phyloP scores from a whole-genome alignment of 2,329 filamentous ascomycete genomes.

The Pyrenochaeta sp. region DNA sequence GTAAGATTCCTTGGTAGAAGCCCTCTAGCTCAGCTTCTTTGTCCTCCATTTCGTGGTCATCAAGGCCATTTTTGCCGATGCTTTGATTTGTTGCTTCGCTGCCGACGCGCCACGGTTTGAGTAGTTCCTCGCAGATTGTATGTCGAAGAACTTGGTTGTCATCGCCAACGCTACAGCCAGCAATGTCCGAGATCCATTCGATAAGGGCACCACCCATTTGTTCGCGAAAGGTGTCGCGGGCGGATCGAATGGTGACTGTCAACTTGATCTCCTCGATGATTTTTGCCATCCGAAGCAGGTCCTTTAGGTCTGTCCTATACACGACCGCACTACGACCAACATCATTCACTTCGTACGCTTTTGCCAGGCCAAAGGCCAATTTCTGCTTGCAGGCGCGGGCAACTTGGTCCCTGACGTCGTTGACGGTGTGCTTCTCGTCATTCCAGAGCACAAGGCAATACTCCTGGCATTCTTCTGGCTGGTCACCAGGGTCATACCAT shows the following conservation, averaged over 20 bases:
- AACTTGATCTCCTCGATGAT: constrained; percentile 95
- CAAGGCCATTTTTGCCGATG: constrained; percentile 79
- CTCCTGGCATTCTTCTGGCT: constrained; percentile 71
- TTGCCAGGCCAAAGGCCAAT: constrained; percentile 71
- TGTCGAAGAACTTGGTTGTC: constrained; percentile 82
- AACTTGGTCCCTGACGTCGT: constrained; percentile 89
- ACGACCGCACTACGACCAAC: constrained; percentile 86
- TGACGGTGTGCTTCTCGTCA: constrained; percentile 96
- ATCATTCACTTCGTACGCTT: constrained; percentile 88
- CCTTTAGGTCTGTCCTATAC: constrained; percentile 75
- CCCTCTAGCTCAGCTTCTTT: constrained; percentile 48
- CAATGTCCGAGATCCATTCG: constrained; percentile 93
- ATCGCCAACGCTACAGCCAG: constrained; percentile 83
- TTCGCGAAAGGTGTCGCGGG: constrained; percentile 94
- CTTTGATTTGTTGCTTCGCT: constrained; percentile 82
- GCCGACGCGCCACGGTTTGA: constrained; percentile 86
- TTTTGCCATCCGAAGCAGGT: constrained; percentile 78
- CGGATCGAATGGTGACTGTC: constrained; percentile 91
- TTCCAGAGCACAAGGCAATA: constrained; percentile 94
- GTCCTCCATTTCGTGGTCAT: constrained; percentile 78
- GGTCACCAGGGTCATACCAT: constrained; percentile 72
- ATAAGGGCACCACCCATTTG: constrained; percentile 99
- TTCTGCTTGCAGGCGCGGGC: constrained; percentile 84
- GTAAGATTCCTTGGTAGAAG: constrained; percentile 37
- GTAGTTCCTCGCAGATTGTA: constrained; percentile 88